Conservation (phyloP, 2,329 filamentous ascomycete species). For the Rhexocercosporidium sp. region DNA sequence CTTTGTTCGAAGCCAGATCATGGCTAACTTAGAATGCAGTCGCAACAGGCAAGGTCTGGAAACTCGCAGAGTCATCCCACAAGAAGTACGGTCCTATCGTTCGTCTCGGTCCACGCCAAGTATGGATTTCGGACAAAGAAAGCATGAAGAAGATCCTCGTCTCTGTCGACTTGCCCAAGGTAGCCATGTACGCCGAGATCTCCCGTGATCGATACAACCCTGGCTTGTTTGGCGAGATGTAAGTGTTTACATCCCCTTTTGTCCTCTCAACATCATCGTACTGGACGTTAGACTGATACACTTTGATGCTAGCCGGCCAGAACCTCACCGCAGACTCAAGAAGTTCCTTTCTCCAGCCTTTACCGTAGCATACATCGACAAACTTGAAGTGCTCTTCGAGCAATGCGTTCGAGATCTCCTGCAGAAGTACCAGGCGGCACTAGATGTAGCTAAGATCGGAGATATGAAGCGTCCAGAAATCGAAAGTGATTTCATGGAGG, state of each 20-base stretch:
- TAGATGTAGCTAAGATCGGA: conserved; percentile 18
- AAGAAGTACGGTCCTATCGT: conserved; percentile 32
- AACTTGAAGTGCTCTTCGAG: conserved; percentile 34
- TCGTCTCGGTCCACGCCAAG: conserved; percentile 32
- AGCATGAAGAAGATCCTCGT: conserved; percentile 34
- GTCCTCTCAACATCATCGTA: background rate
- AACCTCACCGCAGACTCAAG: conserved; percentile 38
- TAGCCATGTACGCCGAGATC: conserved; percentile 36
- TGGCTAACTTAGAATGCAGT: conserved; percentile 1
- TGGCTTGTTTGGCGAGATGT: conserved; percentile 36
- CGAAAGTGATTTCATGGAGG: conserved; percentile 39
- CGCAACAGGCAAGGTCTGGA: conserved; percentile 34
- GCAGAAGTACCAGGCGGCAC: conserved; percentile 23
- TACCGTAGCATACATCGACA: conserved; percentile 38
- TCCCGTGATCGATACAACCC: conserved; percentile 23
- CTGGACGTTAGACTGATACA: background rate
- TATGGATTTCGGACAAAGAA: conserved; percentile 35
- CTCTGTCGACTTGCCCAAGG: conserved; percentile 33
- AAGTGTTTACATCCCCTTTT: background rate
- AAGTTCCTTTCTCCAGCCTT: conserved; percentile 38
- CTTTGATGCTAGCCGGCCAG: conserved; percentile 26
- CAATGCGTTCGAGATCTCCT: conserved; percentile 29
- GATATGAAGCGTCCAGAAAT: background rate
- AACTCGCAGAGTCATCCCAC: conserved; percentile 30
- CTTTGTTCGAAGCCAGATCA: background rate